Conservation (phyloP, 371 early-diverging fungal genomes). For the Mortierella polycephala region DNA sequence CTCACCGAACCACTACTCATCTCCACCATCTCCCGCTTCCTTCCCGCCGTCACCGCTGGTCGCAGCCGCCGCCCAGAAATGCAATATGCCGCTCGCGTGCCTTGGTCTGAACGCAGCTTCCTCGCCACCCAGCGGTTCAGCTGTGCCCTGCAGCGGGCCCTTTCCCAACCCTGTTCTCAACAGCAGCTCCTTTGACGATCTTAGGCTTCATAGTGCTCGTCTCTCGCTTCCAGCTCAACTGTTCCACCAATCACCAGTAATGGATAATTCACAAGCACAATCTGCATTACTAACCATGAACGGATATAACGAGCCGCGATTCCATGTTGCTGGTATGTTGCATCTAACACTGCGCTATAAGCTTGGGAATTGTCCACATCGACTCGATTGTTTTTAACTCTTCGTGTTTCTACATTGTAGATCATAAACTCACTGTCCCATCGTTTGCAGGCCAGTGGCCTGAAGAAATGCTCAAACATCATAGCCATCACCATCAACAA, state of each 20-base stretch:
- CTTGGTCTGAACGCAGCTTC: conserved; percentile 12
- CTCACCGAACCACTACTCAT: conserved; percentile 16
- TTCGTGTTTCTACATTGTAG: too few species aligned
- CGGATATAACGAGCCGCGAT: neutral
- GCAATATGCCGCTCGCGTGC: conserved; percentile 8
- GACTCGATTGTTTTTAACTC: too few species aligned
- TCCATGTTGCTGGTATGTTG: neutral
- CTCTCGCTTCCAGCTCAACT: conserved; percentile 7
- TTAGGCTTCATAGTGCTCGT: neutral
- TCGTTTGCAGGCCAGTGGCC: too few species aligned
- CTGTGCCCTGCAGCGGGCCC: conserved; percentile 7
- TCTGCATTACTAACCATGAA: neutral
- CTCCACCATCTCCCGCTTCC: conserved; percentile 22
- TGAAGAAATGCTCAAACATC: too few species aligned
- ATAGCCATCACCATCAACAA: neutral
- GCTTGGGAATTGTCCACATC: too few species aligned
- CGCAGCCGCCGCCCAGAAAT: neutral
- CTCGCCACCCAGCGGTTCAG: conserved; percentile 1
- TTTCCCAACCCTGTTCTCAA: conserved; percentile 8
- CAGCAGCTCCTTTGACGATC: neutral
- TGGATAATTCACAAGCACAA: neutral
- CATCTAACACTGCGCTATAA: too few species aligned
- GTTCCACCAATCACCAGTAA: conserved; percentile 2
- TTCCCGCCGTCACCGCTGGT: conserved; percentile 22
- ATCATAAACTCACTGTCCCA: too few species aligned